These are phyloP conservation scores for Colletotrichum limetticola DNA, from an alignment of 2,329 filamentous ascomycete genomes.

Conservation along the genomic window DNA sequence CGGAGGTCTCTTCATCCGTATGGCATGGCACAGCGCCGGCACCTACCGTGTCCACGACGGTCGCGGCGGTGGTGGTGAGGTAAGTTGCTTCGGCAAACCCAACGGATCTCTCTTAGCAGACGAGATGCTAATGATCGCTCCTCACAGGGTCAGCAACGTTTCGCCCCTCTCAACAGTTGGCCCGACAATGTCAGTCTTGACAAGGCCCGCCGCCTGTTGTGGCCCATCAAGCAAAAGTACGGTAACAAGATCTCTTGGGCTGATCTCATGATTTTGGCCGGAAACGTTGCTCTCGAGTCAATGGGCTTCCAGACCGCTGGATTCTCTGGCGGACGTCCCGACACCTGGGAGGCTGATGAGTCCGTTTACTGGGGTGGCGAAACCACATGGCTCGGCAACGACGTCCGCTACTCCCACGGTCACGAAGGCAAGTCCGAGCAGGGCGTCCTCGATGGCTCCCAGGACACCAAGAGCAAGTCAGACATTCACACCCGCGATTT, in stretches of 20 bases:
- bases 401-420: constrained; percentile 70
- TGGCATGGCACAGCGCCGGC: constrained; percentile 84
- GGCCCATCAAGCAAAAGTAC: constrained; percentile 85
- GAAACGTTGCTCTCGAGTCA: constrained; percentile 80
- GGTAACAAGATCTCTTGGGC: constrained; percentile 86
- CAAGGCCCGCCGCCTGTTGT: constrained; percentile 82
- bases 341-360: constrained; percentile 81
- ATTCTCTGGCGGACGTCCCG: constrained; percentile 77
- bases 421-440: constrained; percentile 48
- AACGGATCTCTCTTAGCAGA: background rate
- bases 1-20: constrained; percentile 80
- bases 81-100: constrained; percentile 12
- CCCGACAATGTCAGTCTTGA: constrained; percentile 82
- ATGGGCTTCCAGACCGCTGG: constrained; percentile 81
- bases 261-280: constrained; percentile 76
- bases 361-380: constrained; percentile 82
- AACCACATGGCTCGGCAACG: constrained; percentile 78
- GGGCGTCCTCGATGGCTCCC: constrained; percentile 44
- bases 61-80: constrained; percentile 76
- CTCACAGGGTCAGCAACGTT: constrained; percentile 74
- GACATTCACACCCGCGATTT: constrained; percentile 70
- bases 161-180: constrained; percentile 85
- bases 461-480: constrained; percentile 51
- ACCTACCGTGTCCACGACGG: constrained; percentile 82
- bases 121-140: background rate